These are phyloP conservation scores for Dryas drummondii DNA, from an alignment of 306 rosid genomes.

Conservation along the genomic window DNA sequence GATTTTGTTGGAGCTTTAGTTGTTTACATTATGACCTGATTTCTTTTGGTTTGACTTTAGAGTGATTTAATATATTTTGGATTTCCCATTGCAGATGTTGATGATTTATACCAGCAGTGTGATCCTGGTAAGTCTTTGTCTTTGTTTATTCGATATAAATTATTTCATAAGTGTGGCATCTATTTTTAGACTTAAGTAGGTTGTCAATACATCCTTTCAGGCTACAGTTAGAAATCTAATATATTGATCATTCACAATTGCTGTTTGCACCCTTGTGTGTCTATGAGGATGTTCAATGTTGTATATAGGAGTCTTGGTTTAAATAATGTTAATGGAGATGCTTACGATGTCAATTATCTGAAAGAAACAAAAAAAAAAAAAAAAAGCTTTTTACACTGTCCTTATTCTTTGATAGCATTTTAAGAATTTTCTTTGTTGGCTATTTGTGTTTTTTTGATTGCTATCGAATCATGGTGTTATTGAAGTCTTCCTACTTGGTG, in stretches of 20 bases:
- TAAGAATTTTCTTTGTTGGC: neutral
- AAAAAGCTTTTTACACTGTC: neutral
- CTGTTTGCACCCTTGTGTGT: neutral
- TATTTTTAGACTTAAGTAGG: neutral
- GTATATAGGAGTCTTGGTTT: neutral
- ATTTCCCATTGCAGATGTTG: conserved; percentile 67
- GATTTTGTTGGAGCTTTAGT: neutral
- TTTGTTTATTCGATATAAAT: neutral
- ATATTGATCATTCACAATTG: neutral
- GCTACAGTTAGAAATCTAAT: neutral
- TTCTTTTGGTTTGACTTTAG: neutral
- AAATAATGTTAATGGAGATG: neutral
- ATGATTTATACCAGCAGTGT: conserved; percentile 78
- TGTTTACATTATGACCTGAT: neutral
- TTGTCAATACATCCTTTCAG: neutral
- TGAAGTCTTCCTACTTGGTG: neutral
- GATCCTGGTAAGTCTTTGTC: conserved; percentile 66
- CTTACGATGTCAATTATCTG: neutral
- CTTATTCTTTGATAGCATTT: neutral
- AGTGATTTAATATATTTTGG: conserved; percentile 29
- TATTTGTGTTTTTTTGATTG: neutral
- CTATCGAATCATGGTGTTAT: neutral
- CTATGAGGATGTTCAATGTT: neutral
- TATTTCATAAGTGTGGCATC: neutral
- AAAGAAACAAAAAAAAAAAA: neutral